phyloP scores from a whole-genome alignment of 495 filamentous ascomycete genomes.

The Aspergillus cavernicola region DNA sequence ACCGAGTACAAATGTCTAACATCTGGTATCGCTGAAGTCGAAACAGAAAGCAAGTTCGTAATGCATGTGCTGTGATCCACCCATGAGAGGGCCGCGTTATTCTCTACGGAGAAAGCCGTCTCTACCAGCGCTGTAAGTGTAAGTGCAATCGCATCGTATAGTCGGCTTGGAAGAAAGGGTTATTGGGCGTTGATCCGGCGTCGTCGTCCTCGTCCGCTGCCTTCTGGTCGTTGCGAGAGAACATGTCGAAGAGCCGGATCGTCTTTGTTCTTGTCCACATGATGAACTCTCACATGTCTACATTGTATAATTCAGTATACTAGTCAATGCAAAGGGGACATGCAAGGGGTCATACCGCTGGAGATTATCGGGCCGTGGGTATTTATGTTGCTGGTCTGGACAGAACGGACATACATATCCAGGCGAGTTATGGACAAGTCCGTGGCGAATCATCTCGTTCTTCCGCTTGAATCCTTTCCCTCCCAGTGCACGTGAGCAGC shows the following conservation, averaged over 20 bases:
- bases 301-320: slow-evolving; percentile 9
- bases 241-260: slow-evolving; percentile 77
- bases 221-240: slow-evolving; percentile 77
- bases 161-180: slow-evolving; percentile 1
- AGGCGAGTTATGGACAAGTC: slow-evolving; percentile 89
- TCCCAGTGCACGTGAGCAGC: slow-evolving; percentile 72
- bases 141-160: slow-evolving; percentile 9
- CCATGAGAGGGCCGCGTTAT: slow-evolving; percentile 14
- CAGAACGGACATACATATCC: slow-evolving; percentile 98
- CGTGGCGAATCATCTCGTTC: slow-evolving; percentile 99
- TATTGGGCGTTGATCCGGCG: slow-evolving; percentile 49
- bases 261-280: slow-evolving; percentile 81
- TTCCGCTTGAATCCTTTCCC: slow-evolving; percentile 98
- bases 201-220: slow-evolving; percentile 76
- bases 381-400: slow-evolving; percentile 91
- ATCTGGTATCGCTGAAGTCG: slow-evolving; percentile 19
- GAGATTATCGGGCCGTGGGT: slow-evolving; percentile 94
- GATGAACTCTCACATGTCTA: slow-evolving; percentile 87
- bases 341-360: slow-evolving; percentile 65
- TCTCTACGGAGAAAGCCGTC: slow-evolving; percentile 14
- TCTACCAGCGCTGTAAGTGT: neutral
- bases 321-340: neutral
- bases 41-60: slow-evolving; percentile 19
- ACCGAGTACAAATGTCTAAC: slow-evolving; percentile 14
- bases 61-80: slow-evolving; percentile 21